phyloP scores from a whole-genome alignment of 352 stramenopile genomes.

The Stramenopiles sp. region DNA sequence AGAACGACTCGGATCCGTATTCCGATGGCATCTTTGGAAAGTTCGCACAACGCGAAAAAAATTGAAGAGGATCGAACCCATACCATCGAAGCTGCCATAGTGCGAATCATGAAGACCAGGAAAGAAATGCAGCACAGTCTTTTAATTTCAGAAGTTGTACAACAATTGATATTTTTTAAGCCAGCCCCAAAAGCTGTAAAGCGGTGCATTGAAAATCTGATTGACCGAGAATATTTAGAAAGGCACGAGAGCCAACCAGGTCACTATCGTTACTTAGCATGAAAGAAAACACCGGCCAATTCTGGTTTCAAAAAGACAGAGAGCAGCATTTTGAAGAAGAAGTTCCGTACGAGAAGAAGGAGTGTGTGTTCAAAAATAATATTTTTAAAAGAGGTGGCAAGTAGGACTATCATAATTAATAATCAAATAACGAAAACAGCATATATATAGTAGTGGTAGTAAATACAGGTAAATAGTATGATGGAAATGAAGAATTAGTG shows the following conservation, averaged over 20 bases:
- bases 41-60: constrained; percentile 91
- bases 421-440: too few species aligned
- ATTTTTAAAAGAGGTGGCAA: too few species aligned
- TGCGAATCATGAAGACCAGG: constrained; percentile 98
- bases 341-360: too few species aligned
- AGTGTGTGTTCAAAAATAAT: too few species aligned
- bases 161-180: constrained; percentile 91
- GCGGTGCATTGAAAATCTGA: constrained; percentile 80
- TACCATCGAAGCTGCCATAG: constrained; percentile 96
- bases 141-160: constrained; percentile 91
- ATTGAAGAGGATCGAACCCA: constrained; percentile 75
- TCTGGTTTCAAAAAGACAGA: too few species aligned
- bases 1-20: constrained; percentile 94
- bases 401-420: too few species aligned
- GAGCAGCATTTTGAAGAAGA: too few species aligned
- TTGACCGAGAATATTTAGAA: constrained; percentile 95
- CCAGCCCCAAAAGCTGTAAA: constrained; percentile 72
- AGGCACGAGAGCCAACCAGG: constrained; percentile 79
- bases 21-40: constrained; percentile 92
- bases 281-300: too few species aligned
- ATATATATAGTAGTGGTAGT: too few species aligned
- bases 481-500: too few species aligned
- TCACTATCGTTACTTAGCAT: constrained; percentile 85
- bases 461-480: too few species aligned
- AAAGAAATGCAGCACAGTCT: constrained; percentile 92